Evolutionary conservation across 345 rosid species (phyloP), one percentile per base, ranked within the genome.

Genomic region (Tarenaya hassleriana): DNA sequence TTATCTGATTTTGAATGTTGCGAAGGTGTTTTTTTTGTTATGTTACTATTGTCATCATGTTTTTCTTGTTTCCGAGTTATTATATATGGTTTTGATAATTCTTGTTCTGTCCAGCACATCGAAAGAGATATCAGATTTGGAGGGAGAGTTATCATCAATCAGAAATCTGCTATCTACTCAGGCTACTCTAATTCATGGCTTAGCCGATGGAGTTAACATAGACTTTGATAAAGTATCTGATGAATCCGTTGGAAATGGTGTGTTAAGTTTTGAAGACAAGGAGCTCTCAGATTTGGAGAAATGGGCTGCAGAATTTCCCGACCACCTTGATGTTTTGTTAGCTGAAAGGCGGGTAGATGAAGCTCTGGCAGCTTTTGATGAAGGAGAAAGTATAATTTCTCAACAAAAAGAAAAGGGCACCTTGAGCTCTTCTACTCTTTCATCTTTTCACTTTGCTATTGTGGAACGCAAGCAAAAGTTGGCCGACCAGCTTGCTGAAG

Each of bases 291-390:
- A 88, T 40, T 41, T 88, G 68, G 86, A 88, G 71, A 84, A 77
- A 71, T 86, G 99, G 99, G 67, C 80, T 7, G 51, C 70, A 1
- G 99, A 94, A 57, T 94, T 77, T 45, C 96, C 97, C 17, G 97
- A 88, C 71, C 81, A 69, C 52, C 87, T 94, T 55, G 99, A 88
- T 63, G 95, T 88, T 57, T 59, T 94, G 43, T 74, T 94, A 70
- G 99, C 99, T 58, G 99, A 94, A 77, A 83, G 88, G 68, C 81
- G 95, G 71, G 80, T 94, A 11, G 99, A 80, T 58, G 97, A 86
- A 73, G 96, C 99, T 61, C 80, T 94, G 44, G 75, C 72, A 51
- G 86, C 92, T 19, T 72, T 94, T 64, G 97, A 88, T 60, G 94
- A 86, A 68, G 97, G 97, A 41, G 99, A 88, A 13, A 61, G 20